Base-by-base conservation (phyloP, 176 grass and related monocot species). In the Coix lacrymajobi region DNA sequence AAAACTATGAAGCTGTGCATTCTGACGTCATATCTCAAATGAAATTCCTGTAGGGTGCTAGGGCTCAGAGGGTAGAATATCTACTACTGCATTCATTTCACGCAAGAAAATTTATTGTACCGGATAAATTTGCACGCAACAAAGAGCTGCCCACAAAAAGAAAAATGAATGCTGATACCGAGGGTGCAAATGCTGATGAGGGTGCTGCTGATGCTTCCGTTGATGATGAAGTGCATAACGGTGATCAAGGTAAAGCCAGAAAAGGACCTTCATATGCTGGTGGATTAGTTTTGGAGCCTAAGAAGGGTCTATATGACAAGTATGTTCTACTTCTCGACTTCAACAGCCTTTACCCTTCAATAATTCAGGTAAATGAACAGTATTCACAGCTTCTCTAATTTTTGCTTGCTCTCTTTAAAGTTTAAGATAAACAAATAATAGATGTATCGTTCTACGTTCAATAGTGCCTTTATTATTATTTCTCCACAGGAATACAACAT, bases 291-390 rank as follows among this genome's bases (percentile, higher is more conserved):
- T 94, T 99, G 87, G 93, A 99, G 78, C 96, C 96, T 66, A 99
- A 99, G 93, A 96, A 89, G 41, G 96, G 96, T 80, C 83, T 99
- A 83, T 99, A 99, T 85, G 96, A 96, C 80, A 99, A 96, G 85
- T 95, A 93, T 58, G 89, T 99, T 81, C 69, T 99, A 46, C 93
- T 99, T 75, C 87, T 99, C 25, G 96, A 99, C 81, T 96, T 99
- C 65, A 99, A 99, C 81, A 99, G 96, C 44, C 93, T 99, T 66
- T 99, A 99, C 79, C 96, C 96, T 87, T 99, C 96, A 45, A 99
- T 99, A 75, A 99, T 99, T 81, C 96, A 96, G 93, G 96, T 96
- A 78, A 58, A 30, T 67, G 73, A 54, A 75, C 14, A 75, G 75
- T 33, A 20, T 32, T 52, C 24, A 69, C 36, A 48, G 17, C 17